Evolutionary conservation across 2,329 filamentous ascomycete species (phyloP), one percentile per base, ranked within the genome.

Genomic region (Karstenula rhodostoma): DNA sequence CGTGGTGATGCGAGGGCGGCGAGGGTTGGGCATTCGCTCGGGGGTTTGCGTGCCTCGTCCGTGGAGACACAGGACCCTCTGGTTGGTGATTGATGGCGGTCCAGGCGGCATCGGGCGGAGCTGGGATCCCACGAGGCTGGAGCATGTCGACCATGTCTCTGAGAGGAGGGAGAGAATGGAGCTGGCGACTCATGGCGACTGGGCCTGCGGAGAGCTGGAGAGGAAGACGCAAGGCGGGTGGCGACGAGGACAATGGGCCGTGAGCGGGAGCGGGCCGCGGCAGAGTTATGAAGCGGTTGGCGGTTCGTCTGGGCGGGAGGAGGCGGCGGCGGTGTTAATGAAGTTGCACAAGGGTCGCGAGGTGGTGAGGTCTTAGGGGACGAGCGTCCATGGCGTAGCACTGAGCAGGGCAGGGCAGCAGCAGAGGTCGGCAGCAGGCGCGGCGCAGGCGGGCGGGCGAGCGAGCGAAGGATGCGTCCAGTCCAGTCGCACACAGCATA

Each of bases 41-140:
- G 13, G 27, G 17, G 29, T 47, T 25, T 46, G 52, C n/a, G 29
- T 23, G 27, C 15, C 17, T 27, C 22, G 42, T 15, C 17, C n/a
- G 29, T 35, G 52, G 42, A 46, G 52, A 46, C 27, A 32, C 37
- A 19, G 42, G 37, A 35, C 8, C 23, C 25, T 46, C 42, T 37
- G n/a, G 27, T 9, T 27, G 52, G 52, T 55, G 52, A 35, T 55
- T 55, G 52, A 55, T 55, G 42, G 52, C 27, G 7, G 52, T 55
- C 52, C 52, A 53, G 35, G 50, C 47, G 52, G 27, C 52, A 25
- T 23, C 47, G 9, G 27, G 32, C 42, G 29, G 19, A n/a, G 42
- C 10, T 25, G 10, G 33, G 46, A 27, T 49, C 33, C 13, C 46
- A 49, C 46, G 27, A n/a, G 17, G 2, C 8, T 33, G 27, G 35